Conservation (phyloP, 805 yeast species). For the Suhomyces sp. region DNA sequence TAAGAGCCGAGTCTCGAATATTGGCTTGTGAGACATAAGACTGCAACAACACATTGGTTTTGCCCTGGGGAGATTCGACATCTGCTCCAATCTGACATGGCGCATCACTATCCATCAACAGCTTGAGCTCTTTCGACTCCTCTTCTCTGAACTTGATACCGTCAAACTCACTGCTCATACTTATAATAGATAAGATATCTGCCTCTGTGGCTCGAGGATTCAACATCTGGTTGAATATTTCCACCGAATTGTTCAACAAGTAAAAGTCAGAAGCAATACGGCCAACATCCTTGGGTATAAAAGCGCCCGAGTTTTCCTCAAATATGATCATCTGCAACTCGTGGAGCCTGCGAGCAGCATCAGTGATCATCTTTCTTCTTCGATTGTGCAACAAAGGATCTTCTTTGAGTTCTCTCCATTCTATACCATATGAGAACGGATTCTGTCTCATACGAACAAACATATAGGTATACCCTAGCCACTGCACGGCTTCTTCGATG, state of each 20-base stretch:
- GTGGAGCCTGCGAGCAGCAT: slow-evolving; percentile 83
- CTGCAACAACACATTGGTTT: slow-evolving; percentile 83
- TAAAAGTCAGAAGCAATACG: slow-evolving; percentile 94
- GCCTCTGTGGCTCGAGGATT: slow-evolving; percentile 89
- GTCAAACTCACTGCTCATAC: slow-evolving; percentile 93
- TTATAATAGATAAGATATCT: slow-evolving; percentile 80
- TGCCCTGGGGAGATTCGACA: slow-evolving; percentile 72
- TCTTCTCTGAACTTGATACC: slow-evolving; percentile 85
- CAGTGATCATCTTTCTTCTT: slow-evolving; percentile 70
- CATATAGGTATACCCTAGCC: slow-evolving; percentile 98
- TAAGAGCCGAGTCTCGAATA: slow-evolving; percentile 74
- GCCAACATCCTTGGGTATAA: slow-evolving; percentile 85
- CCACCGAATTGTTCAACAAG: slow-evolving; percentile 78
- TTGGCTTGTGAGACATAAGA: slow-evolving; percentile 76
- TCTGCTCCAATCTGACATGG: slow-evolving; percentile 85
- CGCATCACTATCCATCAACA: slow-evolving; percentile 50
- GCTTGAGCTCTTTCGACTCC: slow-evolving; percentile 70
- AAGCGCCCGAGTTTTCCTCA: slow-evolving; percentile 78
- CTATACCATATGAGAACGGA: slow-evolving; percentile 89
- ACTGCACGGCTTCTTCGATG: slow-evolving; percentile 89
- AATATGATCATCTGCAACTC: slow-evolving; percentile 88
- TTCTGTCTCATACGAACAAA: slow-evolving; percentile 92
- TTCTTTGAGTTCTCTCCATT: slow-evolving; percentile 76
- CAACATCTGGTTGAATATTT: slow-evolving; percentile 81
- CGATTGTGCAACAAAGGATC: slow-evolving; percentile 78